phyloP scores from a whole-genome alignment of 2,329 filamentous ascomycete genomes.

The Aureobasidium subglaciale region DNA sequence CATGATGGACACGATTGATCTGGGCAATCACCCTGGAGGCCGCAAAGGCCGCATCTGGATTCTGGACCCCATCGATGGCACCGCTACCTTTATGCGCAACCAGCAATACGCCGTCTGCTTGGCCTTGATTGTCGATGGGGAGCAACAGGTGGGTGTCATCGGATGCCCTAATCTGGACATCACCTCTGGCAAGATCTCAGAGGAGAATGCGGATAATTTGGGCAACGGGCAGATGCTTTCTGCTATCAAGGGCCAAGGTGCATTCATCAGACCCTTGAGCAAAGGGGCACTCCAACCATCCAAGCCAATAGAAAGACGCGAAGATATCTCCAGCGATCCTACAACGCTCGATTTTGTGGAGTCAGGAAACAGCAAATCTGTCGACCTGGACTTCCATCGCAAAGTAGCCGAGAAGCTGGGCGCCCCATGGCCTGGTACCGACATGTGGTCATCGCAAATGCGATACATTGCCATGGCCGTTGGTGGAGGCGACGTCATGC shows the following conservation, averaged over 20 bases:
- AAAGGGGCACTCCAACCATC: slow-evolving; percentile 44
- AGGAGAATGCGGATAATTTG: slow-evolving; percentile 40
- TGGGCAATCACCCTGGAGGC: slow-evolving; percentile 41
- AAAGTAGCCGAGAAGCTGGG: slow-evolving; percentile 33
- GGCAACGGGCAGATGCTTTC: slow-evolving; percentile 43
- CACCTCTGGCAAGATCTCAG: slow-evolving; percentile 36
- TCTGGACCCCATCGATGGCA: slow-evolving; percentile 60
- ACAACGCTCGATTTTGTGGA: slow-evolving; percentile 6
- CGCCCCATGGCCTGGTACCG: slow-evolving; percentile 41
- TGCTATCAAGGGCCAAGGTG: slow-evolving; percentile 42
- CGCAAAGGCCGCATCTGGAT: slow-evolving; percentile 48
- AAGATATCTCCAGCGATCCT: slow-evolving; percentile 8
- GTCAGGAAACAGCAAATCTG: slow-evolving; percentile 6
- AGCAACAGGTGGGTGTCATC: slow-evolving; percentile 52
- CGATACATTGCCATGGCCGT: slow-evolving; percentile 47
- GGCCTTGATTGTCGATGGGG: slow-evolving; percentile 50
- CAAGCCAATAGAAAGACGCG: slow-evolving; percentile 25
- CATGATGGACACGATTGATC: slow-evolving; percentile 56
- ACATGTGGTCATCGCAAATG: slow-evolving; percentile 49
- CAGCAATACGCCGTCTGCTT: slow-evolving; percentile 59
- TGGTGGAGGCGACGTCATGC: slow-evolving; percentile 42
- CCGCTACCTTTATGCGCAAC: slow-evolving; percentile 53
- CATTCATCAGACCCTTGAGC: slow-evolving; percentile 53
- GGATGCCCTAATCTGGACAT: slow-evolving; percentile 56
- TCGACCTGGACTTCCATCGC: slow-evolving; percentile 24